Percentiles rank a stretch among this genome's conserved stretches.
Evolutionary conservation across 106 monocot genomes (phyloP).

Genomic region (Dendrobium huoshanense): DNA sequence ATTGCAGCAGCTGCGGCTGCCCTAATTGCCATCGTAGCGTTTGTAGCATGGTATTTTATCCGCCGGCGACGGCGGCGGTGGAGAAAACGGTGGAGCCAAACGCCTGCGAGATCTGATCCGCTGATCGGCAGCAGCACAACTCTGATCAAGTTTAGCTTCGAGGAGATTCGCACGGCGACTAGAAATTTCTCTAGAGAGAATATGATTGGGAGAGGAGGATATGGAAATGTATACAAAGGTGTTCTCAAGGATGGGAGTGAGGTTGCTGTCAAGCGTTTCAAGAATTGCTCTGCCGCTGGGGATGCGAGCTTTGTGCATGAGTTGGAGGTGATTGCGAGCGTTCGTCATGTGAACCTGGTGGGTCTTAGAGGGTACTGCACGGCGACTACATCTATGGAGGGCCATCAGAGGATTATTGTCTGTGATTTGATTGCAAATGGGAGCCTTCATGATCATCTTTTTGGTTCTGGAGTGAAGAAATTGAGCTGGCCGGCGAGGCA

Average conservation of each 20-base stretch:
- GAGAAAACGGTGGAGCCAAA: neutral
- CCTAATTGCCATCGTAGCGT: slow-evolving; percentile 15
- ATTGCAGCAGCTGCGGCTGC: neutral
- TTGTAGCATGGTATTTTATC: slow-evolving; percentile 5
- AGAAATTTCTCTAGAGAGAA: slow-evolving; percentile 63
- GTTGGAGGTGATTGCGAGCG: slow-evolving; percentile 85
- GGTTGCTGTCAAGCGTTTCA: slow-evolving; percentile 74
- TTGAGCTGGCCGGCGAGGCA: slow-evolving; percentile 69
- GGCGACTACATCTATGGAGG: slow-evolving; percentile 55
- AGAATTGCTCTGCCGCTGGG: slow-evolving; percentile 77
- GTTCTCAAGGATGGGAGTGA: slow-evolving; percentile 37
- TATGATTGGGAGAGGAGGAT: slow-evolving; percentile 78
- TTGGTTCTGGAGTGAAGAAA: slow-evolving; percentile 14
- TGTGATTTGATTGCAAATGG: slow-evolving; percentile 86
- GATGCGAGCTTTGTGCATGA: slow-evolving; percentile 77
- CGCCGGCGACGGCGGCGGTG: slow-evolving; percentile 3
- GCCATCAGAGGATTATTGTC: slow-evolving; percentile 87
- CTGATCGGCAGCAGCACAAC: slow-evolving; percentile 49
- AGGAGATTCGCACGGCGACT: slow-evolving; percentile 71
- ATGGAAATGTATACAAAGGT: slow-evolving; percentile 69
- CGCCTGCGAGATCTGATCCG: slow-evolving; percentile 8
- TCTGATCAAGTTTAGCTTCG: slow-evolving; percentile 52
- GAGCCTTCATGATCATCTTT: slow-evolving; percentile 86
- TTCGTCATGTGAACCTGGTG: slow-evolving; percentile 80
- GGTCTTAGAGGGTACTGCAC: slow-evolving; percentile 81